Evolutionary conservation across 345 rosid species (phyloP).

Genomic region (Eucalyptus cloeziana): DNA sequence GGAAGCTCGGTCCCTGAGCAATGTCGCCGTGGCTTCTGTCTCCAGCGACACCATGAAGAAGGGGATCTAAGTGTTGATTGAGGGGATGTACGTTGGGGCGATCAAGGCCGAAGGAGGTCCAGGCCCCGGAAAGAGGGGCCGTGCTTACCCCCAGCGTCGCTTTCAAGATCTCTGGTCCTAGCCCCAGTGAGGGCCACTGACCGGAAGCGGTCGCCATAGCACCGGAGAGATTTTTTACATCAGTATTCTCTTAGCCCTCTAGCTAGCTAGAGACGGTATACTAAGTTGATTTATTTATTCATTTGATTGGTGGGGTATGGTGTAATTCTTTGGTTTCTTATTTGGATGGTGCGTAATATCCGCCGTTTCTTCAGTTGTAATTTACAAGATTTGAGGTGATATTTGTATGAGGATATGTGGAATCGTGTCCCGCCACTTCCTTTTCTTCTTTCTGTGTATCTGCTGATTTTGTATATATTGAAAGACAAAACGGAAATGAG

Average conservation of each 20-base stretch:
- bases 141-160: not conserved
- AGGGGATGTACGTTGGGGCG: conserved; percentile 8
- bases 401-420: not conserved
- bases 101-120: conserved; percentile 29
- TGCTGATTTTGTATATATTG: not conserved
- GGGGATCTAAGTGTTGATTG: conserved; percentile 1
- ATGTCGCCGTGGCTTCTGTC: not conserved
- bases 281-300: not conserved
- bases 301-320: not conserved
- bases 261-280: not conserved
- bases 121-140: not conserved
- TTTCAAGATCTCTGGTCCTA: conserved; percentile 1
- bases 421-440: not conserved
- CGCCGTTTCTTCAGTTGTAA: not conserved
- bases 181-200: conserved; percentile 17
- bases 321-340: not conserved
- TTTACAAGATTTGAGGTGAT: not conserved
- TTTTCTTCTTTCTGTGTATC: not conserved
- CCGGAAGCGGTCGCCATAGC: not conserved
- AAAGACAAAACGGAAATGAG: not conserved
- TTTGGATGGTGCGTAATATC: not conserved
- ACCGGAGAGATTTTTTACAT: not conserved
- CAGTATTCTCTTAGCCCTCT: not conserved
- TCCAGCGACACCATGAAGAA: not conserved
- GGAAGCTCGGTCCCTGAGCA: conserved; percentile 17